Base-by-base conservation (phyloP, 768 basidiomycete genomes). In the Boletus pseudo-olivaceus region DNA sequence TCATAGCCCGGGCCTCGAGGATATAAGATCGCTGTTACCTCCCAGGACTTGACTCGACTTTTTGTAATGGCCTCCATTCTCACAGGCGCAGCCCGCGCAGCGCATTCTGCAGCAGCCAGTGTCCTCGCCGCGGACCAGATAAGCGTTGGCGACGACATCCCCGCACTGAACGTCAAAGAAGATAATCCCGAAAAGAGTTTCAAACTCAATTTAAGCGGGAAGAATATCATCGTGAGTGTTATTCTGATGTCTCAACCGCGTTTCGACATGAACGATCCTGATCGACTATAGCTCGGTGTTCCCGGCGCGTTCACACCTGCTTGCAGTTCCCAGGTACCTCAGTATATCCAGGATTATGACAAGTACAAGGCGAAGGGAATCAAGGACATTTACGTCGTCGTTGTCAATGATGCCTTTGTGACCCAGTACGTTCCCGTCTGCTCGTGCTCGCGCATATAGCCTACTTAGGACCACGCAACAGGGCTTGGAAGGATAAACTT, bases 381-480 rank as follows among this genome's bases (percentile, higher is more conserved):
- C 63, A 78, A 82, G 55, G 76, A 81, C 48, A 80, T 91, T 56
- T 87, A 83, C 57, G 79, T 93, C 51, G 72, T 94, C 51, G 75
- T 83, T 26, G 85, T 90, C 53, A 94, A 94, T 67, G 92, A 95
- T 66, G 77, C 79, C 7, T 93, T 88, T 62, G 87, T 89, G 42
- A 82, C 78, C 54, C 80, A 84, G 51, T 75, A 62, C 17, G 48
- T 49, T 10, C 8, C 11, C n/a, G 1, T 30, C 37, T 26, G 4
- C 14, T 17, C 9, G 10, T 55, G 40, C 14, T 45, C 38, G 38
- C 49, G 51, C 43, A 53, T 63, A 51, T 35, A 52, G 19, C 10
- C 39, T 34, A 20, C 39, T 14, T 15, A 10, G 8, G 14, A 49
- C 59, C 26, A 53, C n/a, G 45, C 46, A 46, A 43, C 49, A 86